Evolutionary conservation across 176 grass and related monocot species (phyloP).

Genomic region (Phoenix dactylifera): DNA sequence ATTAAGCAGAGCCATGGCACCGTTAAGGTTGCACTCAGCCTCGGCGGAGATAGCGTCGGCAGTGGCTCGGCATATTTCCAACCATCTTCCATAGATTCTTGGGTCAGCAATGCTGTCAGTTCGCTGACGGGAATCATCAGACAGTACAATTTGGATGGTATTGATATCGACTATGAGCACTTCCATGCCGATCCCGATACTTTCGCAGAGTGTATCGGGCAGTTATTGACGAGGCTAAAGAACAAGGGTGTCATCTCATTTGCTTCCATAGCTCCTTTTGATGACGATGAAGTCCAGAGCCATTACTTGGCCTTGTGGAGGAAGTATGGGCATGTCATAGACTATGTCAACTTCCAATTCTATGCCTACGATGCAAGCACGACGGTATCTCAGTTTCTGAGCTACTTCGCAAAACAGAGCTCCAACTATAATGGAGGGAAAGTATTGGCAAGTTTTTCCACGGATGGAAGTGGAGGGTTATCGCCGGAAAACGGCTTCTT

Average conservation of each 20-base stretch:
- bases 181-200: background rate
- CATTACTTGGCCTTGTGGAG: slow-evolving; percentile 27
- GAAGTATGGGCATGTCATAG: slow-evolving; percentile 26
- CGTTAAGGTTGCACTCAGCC: slow-evolving; percentile 5
- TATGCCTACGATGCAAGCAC: slow-evolving; percentile 26
- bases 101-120: slow-evolving; percentile 1
- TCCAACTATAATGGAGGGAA: background rate
- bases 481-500: slow-evolving; percentile 4
- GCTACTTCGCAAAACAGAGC: too few relatives aligned
- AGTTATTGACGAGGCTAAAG: slow-evolving; percentile 9
- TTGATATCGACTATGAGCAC: slow-evolving; percentile 17
- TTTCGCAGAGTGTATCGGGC: slow-evolving; percentile 7
- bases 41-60: slow-evolving; percentile 8
- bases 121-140: slow-evolving; percentile 10
- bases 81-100: slow-evolving; percentile 6
- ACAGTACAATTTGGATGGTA: slow-evolving; percentile 1
- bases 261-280: slow-evolving; percentile 9
- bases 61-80: background rate
- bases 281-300: slow-evolving; percentile 12
- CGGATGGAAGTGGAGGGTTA: background rate
- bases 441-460: background rate
- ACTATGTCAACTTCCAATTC: slow-evolving; percentile 21
- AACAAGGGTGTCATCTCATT: background rate
- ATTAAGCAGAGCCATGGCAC: background rate
- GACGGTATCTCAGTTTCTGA: slow-evolving; percentile 20